Conservation (phyloP, 1,284 basidiomycete genomes). For the Fistulina hepatica region DNA sequence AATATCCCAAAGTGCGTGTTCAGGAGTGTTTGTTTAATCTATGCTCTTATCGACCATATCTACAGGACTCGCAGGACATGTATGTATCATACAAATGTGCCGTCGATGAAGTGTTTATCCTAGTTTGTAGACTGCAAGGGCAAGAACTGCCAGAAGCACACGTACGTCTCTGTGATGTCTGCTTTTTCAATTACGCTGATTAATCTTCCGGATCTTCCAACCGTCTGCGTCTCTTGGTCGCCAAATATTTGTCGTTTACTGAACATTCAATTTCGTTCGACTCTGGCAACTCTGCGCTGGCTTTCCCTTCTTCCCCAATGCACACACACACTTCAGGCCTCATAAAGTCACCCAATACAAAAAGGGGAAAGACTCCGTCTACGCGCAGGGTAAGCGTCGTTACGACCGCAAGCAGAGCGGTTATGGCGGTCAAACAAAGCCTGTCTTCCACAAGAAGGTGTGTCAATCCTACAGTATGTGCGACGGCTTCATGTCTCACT, state of each 20-base stretch:
- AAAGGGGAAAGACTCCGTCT: constrained; percentile 95
- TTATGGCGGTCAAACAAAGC: constrained; percentile 99
- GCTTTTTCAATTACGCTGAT: background rate
- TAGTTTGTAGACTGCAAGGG: constrained; percentile 81
- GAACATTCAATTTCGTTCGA: no score
- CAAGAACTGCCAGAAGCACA: constrained; percentile 98
- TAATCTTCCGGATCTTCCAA: no score
- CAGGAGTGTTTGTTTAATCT: constrained; percentile 5
- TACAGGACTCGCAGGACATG: constrained; percentile 74
- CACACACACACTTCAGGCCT: constrained; percentile 55
- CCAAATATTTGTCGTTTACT: no score
- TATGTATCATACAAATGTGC: constrained; percentile 32
- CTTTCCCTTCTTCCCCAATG: constrained; percentile 2
- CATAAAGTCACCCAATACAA: constrained; percentile 99
- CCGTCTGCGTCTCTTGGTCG: no score
- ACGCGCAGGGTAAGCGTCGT: constrained; percentile 99
- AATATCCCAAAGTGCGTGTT: constrained; percentile 79
- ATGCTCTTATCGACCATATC: constrained; percentile 19
- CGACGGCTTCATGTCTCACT: background rate
- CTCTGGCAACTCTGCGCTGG: constrained; percentile 7
- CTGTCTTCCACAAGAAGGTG: constrained; percentile 99
- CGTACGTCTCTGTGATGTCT: constrained; percentile 43
- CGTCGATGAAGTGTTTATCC: background rate
- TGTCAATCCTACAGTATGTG: constrained; percentile 16
- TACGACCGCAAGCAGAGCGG: constrained; percentile 99